Evolutionary conservation across 2,329 filamentous ascomycete species (phyloP).

Genomic region (Exophiala mesophila): DNA sequence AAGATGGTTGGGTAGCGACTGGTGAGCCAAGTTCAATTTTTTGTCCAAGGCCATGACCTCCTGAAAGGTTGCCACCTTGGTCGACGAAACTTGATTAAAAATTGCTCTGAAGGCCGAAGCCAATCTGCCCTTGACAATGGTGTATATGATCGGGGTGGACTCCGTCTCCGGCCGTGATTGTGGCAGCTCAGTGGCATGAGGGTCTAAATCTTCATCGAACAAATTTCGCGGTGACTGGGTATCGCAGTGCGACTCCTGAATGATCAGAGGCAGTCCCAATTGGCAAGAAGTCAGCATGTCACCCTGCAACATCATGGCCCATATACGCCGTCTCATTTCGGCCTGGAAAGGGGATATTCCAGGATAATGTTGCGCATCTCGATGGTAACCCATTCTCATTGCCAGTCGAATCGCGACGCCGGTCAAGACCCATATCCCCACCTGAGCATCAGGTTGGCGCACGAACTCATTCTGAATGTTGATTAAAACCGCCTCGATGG

Average conservation of each 20-base stretch:
- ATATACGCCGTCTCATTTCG: slow-evolving; percentile 46
- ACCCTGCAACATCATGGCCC: slow-evolving; percentile 45
- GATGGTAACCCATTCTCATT: slow-evolving; percentile 58
- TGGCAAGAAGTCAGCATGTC: slow-evolving; percentile 59
- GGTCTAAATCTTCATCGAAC: slow-evolving; percentile 55
- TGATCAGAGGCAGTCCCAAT: slow-evolving; percentile 58
- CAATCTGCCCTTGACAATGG: neutral
- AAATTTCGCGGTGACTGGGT: slow-evolving; percentile 54
- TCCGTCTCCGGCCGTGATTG: neutral
- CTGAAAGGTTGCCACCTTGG: neutral
- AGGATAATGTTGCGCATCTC: slow-evolving; percentile 51
- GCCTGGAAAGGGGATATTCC: slow-evolving; percentile 51
- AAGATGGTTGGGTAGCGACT: neutral
- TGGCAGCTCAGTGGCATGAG: neutral
- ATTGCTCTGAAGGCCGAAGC: neutral
- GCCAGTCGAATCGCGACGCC: slow-evolving; percentile 52
- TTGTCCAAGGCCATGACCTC: neutral
- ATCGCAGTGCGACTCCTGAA: slow-evolving; percentile 56
- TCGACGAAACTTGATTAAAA: neutral
- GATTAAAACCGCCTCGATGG: slow-evolving; percentile 53
- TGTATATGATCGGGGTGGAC: neutral
- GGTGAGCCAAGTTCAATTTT: neutral
- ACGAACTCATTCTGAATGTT: slow-evolving; percentile 52
- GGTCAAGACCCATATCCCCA: slow-evolving; percentile 50
- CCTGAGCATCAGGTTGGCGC: slow-evolving; percentile 48